Conservation (phyloP, 371 early-diverging fungal genomes). For the Conidiobolus incongruus region DNA sequence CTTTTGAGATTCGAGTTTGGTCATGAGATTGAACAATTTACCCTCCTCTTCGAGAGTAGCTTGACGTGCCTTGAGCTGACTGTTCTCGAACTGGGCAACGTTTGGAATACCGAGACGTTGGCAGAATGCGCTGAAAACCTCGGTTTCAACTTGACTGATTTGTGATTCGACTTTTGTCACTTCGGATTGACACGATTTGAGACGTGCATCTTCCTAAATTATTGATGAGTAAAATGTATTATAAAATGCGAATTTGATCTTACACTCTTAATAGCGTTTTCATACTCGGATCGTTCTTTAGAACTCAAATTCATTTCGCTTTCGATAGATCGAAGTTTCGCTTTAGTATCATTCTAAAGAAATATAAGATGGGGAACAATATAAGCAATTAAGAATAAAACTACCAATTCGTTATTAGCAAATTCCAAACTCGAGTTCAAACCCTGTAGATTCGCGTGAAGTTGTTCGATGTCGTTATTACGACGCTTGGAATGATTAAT, state of each 20-base stretch:
- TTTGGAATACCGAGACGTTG: constrained; percentile 30
- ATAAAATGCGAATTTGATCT: too few species aligned
- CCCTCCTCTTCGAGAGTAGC: constrained; percentile 41
- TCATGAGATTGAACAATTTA: too few species aligned
- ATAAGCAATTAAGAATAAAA: not conserved
- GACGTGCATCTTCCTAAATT: too few species aligned
- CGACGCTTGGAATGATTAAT: constrained; percentile 43
- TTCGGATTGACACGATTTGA: too few species aligned
- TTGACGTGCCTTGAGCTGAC: constrained; percentile 36
- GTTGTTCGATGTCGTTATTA: constrained; percentile 32
- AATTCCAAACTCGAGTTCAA: constrained; percentile 28
- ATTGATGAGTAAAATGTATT: too few species aligned
- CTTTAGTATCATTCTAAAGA: too few species aligned
- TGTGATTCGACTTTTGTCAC: constrained; percentile 18
- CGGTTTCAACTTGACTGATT: constrained; percentile 40
- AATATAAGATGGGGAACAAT: too few species aligned
- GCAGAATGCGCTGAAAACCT: constrained; percentile 63
- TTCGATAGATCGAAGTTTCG: too few species aligned
- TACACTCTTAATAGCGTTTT: too few species aligned
- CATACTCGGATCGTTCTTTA: too few species aligned
- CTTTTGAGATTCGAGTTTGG: too few species aligned
- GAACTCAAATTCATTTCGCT: too few species aligned
- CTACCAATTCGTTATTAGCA: constrained; percentile 30
- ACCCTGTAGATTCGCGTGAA: constrained; percentile 29
- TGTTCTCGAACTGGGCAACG: constrained; percentile 70